Evolutionary conservation across 345 rosid genomes (phyloP), one percentile per base, ranked within the genome.

Genomic region (Conringia planisiliqua): DNA sequence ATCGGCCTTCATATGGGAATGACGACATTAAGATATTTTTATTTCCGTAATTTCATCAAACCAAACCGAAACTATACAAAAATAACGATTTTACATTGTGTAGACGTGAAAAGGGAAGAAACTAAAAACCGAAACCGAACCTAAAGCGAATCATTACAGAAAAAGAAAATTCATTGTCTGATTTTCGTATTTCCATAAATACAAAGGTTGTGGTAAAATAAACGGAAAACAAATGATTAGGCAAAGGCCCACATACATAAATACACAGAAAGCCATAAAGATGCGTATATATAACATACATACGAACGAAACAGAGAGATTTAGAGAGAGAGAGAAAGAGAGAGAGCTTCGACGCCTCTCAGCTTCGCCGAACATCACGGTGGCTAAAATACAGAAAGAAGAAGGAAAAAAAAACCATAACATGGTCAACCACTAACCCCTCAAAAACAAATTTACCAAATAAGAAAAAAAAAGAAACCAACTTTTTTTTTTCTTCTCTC

Each of bases 361-460:
- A 77, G 61, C 60, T 47, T 36, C 42, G 70, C 81, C 81, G 81
- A 78, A 56, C 62, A 43, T 71, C 44, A 59, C 77, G 81, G 77
- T 65, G 73, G 72, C 81, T 64, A 58, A 59, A 56, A 43, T 61
- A 51, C 4, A 48, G 10, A 10, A 4, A 47, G 9, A 0, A 50
- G 2, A 3, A 33, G 30, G 14, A 43, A 16, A 30, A 67, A 46
- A 35, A 65, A 26, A 14, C 61, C 35, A 55, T 55, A 56, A 70
- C 76, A 77, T 70, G 66, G n/a, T 71, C 62, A 62, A 56, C 76
- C 68, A 67, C 68, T 71, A 77, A 71, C 40, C 66, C 58, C 80
- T 62, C 65, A n/a, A 61, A 61, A 50, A 39, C 18, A 50, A 30
- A 47, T 27, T 14, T 26, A 26, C 55, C 55, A 11, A 38, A 35